Conservation (phyloP, 495 filamentous ascomycete genomes). For the Daldinia vernicosa region DNA sequence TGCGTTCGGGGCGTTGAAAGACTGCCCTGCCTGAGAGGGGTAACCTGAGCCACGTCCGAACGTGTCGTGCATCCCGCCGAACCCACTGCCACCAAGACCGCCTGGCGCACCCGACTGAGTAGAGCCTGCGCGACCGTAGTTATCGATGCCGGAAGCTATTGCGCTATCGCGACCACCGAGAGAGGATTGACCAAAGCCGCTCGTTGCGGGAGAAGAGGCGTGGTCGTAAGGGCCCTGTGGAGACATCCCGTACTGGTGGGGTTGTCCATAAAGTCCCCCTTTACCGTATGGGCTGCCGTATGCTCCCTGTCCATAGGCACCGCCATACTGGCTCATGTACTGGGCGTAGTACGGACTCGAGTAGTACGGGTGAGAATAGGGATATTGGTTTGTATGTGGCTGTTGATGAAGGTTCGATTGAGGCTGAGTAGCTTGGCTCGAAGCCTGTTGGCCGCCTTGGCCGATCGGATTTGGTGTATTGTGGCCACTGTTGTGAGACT, state of each 20-base stretch:
- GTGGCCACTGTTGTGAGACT: conserved; percentile 84
- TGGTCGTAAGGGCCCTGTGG: conserved; percentile 80
- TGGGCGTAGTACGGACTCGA: conserved; percentile 73
- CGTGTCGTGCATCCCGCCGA: conserved; percentile 78
- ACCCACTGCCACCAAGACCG: conserved; percentile 70
- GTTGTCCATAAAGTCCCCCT: conserved; percentile 81
- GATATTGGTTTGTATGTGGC: conserved; percentile 74
- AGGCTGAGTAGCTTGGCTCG: conserved; percentile 53
- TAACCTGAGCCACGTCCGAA: conserved; percentile 74
- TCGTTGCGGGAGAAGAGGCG: conserved; percentile 76
- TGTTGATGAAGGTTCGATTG: conserved; percentile 66
- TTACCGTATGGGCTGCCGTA: conserved; percentile 82
- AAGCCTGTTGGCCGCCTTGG: conserved; percentile 67
- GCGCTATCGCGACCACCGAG: conserved; percentile 73
- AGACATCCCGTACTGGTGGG: conserved; percentile 78
- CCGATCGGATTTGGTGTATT: conserved; percentile 86
- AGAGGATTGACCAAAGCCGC: conserved; percentile 74
- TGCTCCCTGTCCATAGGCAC: conserved; percentile 69
- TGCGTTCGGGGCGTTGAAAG: conserved; percentile 71
- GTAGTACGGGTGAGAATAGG: conserved; percentile 88
- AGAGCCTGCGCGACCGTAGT: conserved; percentile 80
- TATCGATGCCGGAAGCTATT: conserved; percentile 63
- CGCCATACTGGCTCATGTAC: conserved; percentile 80
- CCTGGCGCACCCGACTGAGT: conserved; percentile 75
- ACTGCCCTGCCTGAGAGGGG: conserved; percentile 71